These are phyloP conservation scores for Lichtheimia ramosa DNA, from an alignment of 371 early-diverging fungal species.

Conservation along the genomic window DNA sequence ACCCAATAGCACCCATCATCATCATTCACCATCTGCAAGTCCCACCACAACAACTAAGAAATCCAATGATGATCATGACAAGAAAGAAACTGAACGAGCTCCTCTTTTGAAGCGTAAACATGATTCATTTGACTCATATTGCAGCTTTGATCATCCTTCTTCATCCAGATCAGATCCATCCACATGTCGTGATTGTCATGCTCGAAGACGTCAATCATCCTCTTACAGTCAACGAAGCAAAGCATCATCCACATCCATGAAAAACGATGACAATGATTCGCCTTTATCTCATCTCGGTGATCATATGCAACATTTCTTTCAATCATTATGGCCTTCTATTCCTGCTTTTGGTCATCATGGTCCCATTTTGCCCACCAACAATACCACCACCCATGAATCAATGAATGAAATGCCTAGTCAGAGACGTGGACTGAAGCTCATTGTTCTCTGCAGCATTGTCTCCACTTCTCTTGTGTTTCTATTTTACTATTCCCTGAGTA, in stretches of 20 bases:
- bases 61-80: too few species aligned
- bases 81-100: not conserved
- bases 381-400: not conserved
- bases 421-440: not conserved
- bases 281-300: too few species aligned
- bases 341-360: not conserved
- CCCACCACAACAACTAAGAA: too few species aligned
- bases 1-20: not conserved
- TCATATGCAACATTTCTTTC: not conserved
- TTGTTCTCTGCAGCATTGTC: not conserved
- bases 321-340: not conserved
- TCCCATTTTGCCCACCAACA: not conserved
- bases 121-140: not conserved
- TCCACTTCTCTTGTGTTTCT: not conserved
- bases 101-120: slow-evolving; percentile 3
- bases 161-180: slow-evolving; percentile 7
- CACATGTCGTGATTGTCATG: slow-evolving; percentile 2
- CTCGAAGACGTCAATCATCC: slow-evolving; percentile 1
- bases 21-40: too few species aligned
- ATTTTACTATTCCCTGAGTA: slow-evolving; percentile 1
- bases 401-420: not conserved
- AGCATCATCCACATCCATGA: not conserved
- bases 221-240: not conserved
- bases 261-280: not conserved
- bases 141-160: slow-evolving; percentile 14